Percentiles rank a stretch among this genome's conserved stretches.
Conservation (phyloP, 306 rosid genomes). For the Biancaea sappan region DNA sequence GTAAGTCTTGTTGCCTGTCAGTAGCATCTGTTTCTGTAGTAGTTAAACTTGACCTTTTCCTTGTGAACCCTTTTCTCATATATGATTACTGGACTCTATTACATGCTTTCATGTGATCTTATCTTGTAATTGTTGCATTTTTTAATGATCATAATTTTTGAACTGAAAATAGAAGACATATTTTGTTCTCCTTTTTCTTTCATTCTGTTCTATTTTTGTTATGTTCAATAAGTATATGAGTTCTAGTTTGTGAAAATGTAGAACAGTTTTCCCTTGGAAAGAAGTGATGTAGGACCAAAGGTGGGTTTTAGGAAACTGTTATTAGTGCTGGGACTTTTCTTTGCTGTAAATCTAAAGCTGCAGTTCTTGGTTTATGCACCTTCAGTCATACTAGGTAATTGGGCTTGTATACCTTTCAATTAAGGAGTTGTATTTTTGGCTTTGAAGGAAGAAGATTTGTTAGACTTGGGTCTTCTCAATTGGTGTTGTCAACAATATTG, state of each 20-base stretch:
- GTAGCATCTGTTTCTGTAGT: slow-evolving; percentile 21
- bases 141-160: not conserved
- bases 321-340: not conserved
- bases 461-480: slow-evolving; percentile 52
- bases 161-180: no score
- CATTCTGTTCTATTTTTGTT: not conserved
- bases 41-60: slow-evolving; percentile 11
- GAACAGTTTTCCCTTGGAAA: not conserved
- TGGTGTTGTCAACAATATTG: slow-evolving; percentile 47
- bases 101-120: slow-evolving; percentile 4
- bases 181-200: not conserved
- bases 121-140: not conserved
- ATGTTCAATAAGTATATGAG: not conserved
- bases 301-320: not conserved
- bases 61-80: not conserved
- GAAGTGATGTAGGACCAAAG: not conserved
- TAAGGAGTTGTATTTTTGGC: slow-evolving; percentile 28
- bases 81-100: slow-evolving; percentile 1
- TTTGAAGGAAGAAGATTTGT: slow-evolving; percentile 47
- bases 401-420: slow-evolving; percentile 27
- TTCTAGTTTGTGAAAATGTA: slow-evolving; percentile 8
- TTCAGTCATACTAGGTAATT: slow-evolving; percentile 22
- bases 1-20: slow-evolving; percentile 57
- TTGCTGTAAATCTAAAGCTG: not conserved
- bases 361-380: slow-evolving; percentile 30